Base-by-base conservation (phyloP, 176 grass and related monocot genomes). In the Paspalum notatum region DNA sequence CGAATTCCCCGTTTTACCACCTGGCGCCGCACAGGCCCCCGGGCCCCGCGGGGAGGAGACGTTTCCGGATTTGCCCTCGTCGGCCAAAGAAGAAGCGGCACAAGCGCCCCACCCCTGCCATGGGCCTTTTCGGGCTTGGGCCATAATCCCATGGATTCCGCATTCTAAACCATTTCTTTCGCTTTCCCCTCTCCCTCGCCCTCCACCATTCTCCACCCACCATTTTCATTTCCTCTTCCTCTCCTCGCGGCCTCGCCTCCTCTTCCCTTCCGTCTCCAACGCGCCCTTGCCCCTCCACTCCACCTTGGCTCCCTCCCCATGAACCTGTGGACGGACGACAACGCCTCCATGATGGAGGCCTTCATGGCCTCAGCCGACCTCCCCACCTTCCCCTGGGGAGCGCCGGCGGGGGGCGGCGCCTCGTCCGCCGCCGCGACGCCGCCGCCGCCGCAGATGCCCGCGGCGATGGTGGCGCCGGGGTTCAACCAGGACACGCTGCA, bases 261-360 rank as follows among this genome's bases (percentile, higher is more conserved):
- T 74, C n/a, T n/a, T 37, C 52, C 49, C 16, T 62, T 13, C 25
- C 14, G 16, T 38, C 42, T 37, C 9, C 21, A 4, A 26, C 37
- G 8, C 9, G 10, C 12, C 4, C n/a, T 58, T 9, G 14, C 5
- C 0, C 13, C 10, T 1, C 6, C n/a, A n/a, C n/a, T n/a, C n/a
- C n/a, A n/a, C 6, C 5, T 46, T 6, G 6, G 5, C 12, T 45
- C 74, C 47, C 12, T 45, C 74, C 39, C 72, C 66, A 98, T 95
- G 95, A 95, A 95, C 82, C 88, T 93, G 49, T 98, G 95, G 92
- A 83, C 84, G 51, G 92, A 95, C 83, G 95, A 98, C 61, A 91
- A 91, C 92, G 82, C 77, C 41, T 87, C 92, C 83, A 91, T 91
- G 85, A 98, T 98, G 95, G 95, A 98, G 91, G 92, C 90, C 77